phyloP scores from a whole-genome alignment of 345 rosid species.

The Adansonia digitata region DNA sequence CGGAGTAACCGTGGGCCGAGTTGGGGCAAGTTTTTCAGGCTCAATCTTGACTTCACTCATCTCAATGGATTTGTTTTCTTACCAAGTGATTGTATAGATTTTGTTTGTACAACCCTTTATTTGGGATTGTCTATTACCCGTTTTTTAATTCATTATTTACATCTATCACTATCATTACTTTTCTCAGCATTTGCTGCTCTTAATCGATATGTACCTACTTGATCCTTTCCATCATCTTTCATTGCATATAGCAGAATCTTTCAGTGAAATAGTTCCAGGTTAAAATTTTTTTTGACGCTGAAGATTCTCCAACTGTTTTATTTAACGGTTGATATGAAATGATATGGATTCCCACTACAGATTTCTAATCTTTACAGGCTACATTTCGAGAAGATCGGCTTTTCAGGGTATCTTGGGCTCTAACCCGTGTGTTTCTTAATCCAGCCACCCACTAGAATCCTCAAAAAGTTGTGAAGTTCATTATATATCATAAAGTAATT shows the following conservation, averaged over 20 bases:
- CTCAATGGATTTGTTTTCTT: too few relatives aligned
- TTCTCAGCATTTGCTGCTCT: too few relatives aligned
- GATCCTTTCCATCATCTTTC: too few relatives aligned
- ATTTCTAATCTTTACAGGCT: neutral
- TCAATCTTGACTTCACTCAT: too few relatives aligned
- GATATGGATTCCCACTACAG: neutral
- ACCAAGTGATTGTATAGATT: too few relatives aligned
- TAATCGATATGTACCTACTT: too few relatives aligned
- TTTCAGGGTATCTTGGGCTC: neutral
- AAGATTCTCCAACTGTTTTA: neutral
- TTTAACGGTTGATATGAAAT: neutral
- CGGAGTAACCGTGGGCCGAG: too few relatives aligned
- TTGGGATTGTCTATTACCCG: too few relatives aligned
- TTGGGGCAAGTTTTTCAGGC: too few relatives aligned
- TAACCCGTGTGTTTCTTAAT: neutral
- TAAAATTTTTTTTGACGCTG: neutral
- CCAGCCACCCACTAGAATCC: neutral
- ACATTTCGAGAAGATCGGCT: neutral
- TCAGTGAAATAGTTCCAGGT: neutral
- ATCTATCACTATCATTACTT: too few relatives aligned
- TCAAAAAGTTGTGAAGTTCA: neutral
- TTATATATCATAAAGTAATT: neutral
- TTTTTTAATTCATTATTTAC: too few relatives aligned
- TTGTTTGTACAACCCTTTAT: too few relatives aligned
- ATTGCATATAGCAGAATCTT: neutral